Conservation (phyloP, 2,329 filamentous ascomycete species). For the Ceratocystis albifundus region DNA sequence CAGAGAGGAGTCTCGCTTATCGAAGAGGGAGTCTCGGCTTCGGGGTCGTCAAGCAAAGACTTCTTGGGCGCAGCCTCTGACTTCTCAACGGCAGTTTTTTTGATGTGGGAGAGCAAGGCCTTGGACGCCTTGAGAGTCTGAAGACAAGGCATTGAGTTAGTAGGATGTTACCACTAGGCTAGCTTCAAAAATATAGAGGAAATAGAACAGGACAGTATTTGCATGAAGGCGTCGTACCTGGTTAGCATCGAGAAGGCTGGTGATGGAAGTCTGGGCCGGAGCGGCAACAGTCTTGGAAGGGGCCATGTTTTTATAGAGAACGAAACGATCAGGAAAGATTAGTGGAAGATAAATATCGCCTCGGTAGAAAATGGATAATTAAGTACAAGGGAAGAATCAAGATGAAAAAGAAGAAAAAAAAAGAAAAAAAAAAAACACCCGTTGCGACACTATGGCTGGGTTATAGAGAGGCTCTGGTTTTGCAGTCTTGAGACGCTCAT, state of each 20-base stretch:
- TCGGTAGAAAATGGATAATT: background rate
- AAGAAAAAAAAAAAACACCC: slow-evolving; percentile 1
- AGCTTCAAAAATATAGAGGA: background rate
- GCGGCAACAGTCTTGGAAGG: slow-evolving; percentile 19
- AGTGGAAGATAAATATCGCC: background rate
- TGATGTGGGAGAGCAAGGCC: slow-evolving; percentile 51
- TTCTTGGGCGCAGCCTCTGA: slow-evolving; percentile 40
- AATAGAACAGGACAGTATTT: background rate
- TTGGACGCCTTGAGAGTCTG: slow-evolving; percentile 52
- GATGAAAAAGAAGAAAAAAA: slow-evolving; percentile 3
- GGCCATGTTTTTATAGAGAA: slow-evolving; percentile 15
- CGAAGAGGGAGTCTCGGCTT: slow-evolving; percentile 29
- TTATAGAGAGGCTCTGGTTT: slow-evolving; percentile 5
- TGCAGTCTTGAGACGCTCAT: background rate
- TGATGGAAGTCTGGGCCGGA: slow-evolving; percentile 16
- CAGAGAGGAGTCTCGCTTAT: slow-evolving; percentile 45
- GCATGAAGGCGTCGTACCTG: slow-evolving; percentile 10
- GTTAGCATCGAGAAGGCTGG: slow-evolving; percentile 12
- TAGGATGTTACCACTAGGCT: background rate
- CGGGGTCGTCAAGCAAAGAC: slow-evolving; percentile 41
- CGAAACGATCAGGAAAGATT: slow-evolving; percentile 6
- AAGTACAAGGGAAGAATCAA: background rate
- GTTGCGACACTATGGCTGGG: background rate
- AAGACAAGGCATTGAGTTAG: background rate
- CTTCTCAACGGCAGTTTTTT: slow-evolving; percentile 42